phyloP scores from a whole-genome alignment of 352 stramenopile species.

The Phytophthora niederhauseri region DNA sequence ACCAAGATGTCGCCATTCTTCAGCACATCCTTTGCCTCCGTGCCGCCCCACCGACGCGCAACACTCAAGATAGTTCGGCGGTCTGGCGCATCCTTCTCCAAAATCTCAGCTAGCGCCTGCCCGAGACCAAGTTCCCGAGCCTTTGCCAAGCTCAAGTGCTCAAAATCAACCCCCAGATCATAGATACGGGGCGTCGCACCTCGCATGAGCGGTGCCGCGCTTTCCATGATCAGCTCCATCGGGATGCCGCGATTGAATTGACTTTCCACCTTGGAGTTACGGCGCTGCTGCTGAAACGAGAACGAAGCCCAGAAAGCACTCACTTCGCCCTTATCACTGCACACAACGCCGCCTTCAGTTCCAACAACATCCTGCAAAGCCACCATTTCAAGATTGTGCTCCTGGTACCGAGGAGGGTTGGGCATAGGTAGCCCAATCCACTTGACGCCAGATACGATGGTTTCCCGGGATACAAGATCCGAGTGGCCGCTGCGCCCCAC shows the following conservation, averaged over 20 bases:
- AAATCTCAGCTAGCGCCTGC: constrained; percentile 72
- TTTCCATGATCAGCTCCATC: constrained; percentile 91
- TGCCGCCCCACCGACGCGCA: constrained; percentile 75
- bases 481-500: constrained; percentile 80
- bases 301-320: constrained; percentile 91
- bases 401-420: constrained; percentile 84
- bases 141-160: constrained; percentile 90
- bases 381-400: constrained; percentile 91
- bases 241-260: constrained; percentile 89
- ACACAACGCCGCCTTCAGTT: constrained; percentile 85
- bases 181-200: constrained; percentile 75
- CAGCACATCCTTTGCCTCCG: constrained; percentile 65
- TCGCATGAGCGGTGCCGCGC: constrained; percentile 69
- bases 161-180: constrained; percentile 87
- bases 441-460: constrained; percentile 87
- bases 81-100: constrained; percentile 75
- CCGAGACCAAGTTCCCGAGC: constrained; percentile 87
- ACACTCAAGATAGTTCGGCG: constrained; percentile 85
- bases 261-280: constrained; percentile 80
- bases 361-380: constrained; percentile 82
- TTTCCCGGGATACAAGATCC: constrained; percentile 85
- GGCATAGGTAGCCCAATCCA: constrained; percentile 86
- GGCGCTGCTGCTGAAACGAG: constrained; percentile 81
- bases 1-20: constrained; percentile 90
- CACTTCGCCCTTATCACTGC: constrained; percentile 65